Base-by-base conservation (phyloP, 495 filamentous ascomycete genomes). In the Podospora tetraspora region DNA sequence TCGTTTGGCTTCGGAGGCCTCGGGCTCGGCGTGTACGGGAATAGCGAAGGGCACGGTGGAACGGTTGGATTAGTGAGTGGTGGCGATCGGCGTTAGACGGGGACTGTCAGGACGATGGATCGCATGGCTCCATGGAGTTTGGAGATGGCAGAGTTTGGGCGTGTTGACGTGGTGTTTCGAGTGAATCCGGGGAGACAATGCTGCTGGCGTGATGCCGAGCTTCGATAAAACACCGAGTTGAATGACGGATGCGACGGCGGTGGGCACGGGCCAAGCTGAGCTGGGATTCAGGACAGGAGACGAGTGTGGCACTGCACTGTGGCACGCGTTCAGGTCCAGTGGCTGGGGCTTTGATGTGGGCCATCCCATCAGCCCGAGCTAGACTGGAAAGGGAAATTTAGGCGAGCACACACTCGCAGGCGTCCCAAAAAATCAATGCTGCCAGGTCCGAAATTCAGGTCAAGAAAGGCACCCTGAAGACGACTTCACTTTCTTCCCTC, bases 321-420 rank as follows among this genome's bases (percentile, higher is more conserved):
- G 43, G 16, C 43, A 11, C 25, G 25, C 34, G 0, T 8, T 3
- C 6, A n/a, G 6, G 43, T 52, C 1, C 9, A 29, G 59, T 60
- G 59, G 59, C 59, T 59, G n/a, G 5, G 0, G 19, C 19, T 2
- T 2, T 19, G 16, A 52, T n/a, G 43, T 52, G 43, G 43, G 43
- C 2, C 43, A 43, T 10, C 6, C 19, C 52, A 61, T 52, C 65
- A 34, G 16, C 37, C 24, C 19, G 22, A n/a, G 5, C 62, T 52
- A 56, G 62, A 13, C 75, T 72, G 8, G 27, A 79, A 74, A 74
- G 7, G 67, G 79, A 61, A 67, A 76, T 62, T 76, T 80, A 81
- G 73, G 78, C 81, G 80, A 82, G 76, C 75, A 72, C 82, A 81
- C 81, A 82, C 74, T 72, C 71, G 65, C 60, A 63, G 61, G 69